These are phyloP conservation scores for Trypanosoma scelopori DNA, from an alignment of 208 protist genomes.

Conservation along the genomic window DNA sequence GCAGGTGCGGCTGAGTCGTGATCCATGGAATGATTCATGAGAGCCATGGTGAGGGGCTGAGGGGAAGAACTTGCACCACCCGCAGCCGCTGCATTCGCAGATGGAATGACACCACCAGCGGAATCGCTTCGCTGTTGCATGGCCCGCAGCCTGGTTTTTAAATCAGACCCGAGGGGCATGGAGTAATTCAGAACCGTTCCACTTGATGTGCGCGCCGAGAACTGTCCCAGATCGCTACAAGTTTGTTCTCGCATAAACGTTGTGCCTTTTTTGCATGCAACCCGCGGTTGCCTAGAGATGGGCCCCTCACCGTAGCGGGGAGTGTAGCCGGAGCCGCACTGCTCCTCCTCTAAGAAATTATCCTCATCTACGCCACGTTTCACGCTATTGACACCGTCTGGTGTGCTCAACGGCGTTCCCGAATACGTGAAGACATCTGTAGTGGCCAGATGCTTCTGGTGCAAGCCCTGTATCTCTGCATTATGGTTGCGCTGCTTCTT, in stretches of 20 bases:
- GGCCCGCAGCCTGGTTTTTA: background rate
- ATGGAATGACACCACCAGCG: background rate
- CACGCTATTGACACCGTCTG: background rate
- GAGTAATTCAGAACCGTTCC: background rate
- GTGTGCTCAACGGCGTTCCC: background rate
- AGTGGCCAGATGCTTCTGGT: background rate
- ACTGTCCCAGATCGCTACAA: background rate
- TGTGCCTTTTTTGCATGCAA: slow-evolving; percentile 3
- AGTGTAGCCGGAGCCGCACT: background rate
- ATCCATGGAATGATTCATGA: background rate
- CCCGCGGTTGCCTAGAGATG: slow-evolving; percentile 2
- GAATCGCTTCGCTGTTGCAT: background rate
- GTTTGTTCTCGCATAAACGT: background rate
- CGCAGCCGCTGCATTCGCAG: background rate
- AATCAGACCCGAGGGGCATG: background rate
- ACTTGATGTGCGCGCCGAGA: background rate
- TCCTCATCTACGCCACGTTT: background rate
- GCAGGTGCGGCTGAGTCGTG: background rate
- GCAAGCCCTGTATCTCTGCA: slow-evolving; percentile 8
- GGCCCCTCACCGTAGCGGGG: background rate
- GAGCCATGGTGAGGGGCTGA: background rate
- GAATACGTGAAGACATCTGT: background rate
- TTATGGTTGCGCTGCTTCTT: slow-evolving; percentile 71
- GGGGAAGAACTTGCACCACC: background rate
- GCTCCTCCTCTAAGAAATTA: background rate